phyloP scores from a whole-genome alignment of 169 alveolate genomes.

The Perkinsus chesapeaki region DNA sequence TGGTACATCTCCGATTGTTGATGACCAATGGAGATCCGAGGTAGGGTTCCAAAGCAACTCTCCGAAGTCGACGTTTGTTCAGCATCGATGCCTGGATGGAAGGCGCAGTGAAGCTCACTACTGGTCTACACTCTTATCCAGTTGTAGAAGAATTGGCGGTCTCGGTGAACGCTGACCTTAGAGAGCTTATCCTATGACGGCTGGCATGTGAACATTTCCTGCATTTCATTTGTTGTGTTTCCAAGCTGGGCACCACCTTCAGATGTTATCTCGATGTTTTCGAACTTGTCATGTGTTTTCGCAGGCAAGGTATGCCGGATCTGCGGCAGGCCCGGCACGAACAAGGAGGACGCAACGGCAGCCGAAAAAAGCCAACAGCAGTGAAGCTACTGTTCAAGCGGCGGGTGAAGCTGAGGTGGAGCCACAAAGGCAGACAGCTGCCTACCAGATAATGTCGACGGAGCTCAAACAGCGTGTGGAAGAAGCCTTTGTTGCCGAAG shows the following conservation, averaged over 20 bases:
- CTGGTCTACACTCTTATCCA: not conserved
- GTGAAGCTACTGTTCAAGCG: not conserved
- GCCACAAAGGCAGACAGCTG: not conserved
- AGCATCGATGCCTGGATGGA: not conserved
- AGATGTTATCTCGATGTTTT: not conserved
- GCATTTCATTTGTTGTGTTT: not conserved
- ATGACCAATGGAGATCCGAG: not conserved
- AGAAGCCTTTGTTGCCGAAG: not conserved
- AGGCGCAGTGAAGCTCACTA: not conserved
- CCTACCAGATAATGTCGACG: not conserved
- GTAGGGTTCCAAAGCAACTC: not conserved
- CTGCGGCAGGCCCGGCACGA: too few species aligned
- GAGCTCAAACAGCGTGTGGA: not conserved
- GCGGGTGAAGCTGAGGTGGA: not conserved
- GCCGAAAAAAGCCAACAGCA: not conserved
- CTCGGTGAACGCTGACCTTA: not conserved
- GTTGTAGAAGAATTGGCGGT: not conserved
- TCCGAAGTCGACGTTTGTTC: not conserved
- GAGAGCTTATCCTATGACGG: not conserved
- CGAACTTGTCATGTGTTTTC: too few species aligned
- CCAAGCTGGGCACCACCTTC: not conserved
- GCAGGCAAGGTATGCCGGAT: too few species aligned
- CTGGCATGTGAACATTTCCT: not conserved
- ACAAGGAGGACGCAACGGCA: not conserved
- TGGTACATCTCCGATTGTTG: not conserved